Base-by-base conservation (phyloP, 2,329 filamentous ascomycete genomes). In the Ascochyta lentis region DNA sequence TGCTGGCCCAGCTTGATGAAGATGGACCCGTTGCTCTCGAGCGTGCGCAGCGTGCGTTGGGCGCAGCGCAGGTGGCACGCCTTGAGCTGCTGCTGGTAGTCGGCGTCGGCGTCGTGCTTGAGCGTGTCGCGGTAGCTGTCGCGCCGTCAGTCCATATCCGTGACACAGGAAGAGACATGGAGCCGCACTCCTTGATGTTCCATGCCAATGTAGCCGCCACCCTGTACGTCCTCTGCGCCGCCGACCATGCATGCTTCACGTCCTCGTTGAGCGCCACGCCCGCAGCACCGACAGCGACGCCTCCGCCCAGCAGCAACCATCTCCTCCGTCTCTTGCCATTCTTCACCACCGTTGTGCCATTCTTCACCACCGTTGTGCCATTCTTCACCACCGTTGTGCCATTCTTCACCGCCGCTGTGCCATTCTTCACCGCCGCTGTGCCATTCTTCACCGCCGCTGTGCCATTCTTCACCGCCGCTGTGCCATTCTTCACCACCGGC, bases 1-100 rank as follows among this genome's bases (percentile, higher is more conserved):
- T 99, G 95, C 70, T 99, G 95, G 7, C 95, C 95, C 35, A 99
- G 81, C 78, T 99, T 99, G 75, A 99, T 98, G 68, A 98, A 99
- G 61, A 99, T 96, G 26, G 94, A 96, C 24, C 96, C 95, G 76
- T 97, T 98, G 81, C 91, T 92, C 81, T 99, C 95, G 62, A 98
- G 79, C 1, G 96, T 93, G 54, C 83, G 84, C 38, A 98, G 80
- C 1, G 95, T 97, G 59, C 95, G 86, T 68, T 92, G 85, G 27
- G 95, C 95, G 78, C 95, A 99, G 76, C 95, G 86, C 74, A 96
- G 89, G 77, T 99, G 95, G 72, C 95, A 98, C 60, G 88, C 87
- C 65, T 86, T 89, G 48, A 99, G 80, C 34, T 89, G 76, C n/a
- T 77, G 80, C n/a, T 84, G 80, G 70, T 86, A 86, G 73, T 91